phyloP scores from a whole-genome alignment of 331 rosid genomes.

The Rosa hybrid region DNA sequence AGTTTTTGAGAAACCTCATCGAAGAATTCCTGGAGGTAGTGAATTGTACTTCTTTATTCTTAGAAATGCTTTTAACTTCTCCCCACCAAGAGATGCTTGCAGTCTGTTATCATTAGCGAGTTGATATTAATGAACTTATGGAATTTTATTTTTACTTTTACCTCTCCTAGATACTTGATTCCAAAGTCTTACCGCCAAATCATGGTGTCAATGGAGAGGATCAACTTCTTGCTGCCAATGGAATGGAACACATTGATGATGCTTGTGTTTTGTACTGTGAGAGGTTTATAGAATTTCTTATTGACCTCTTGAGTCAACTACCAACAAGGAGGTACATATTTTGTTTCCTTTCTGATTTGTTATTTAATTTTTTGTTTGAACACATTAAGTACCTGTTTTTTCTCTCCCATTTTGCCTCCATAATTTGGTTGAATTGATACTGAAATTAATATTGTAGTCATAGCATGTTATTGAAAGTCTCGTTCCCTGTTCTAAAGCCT shows the following conservation, averaged over 20 bases:
- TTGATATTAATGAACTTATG: background rate
- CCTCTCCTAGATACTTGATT: constrained; percentile 66
- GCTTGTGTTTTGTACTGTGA: constrained; percentile 94
- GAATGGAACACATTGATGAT: constrained; percentile 51
- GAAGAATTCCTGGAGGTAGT: constrained; percentile 83
- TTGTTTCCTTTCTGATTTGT: background rate
- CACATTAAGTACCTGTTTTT: background rate
- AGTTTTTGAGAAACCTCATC: constrained; percentile 73
- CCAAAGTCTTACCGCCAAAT: constrained; percentile 55
- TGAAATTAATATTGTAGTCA: background rate
- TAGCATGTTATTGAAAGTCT: background rate
- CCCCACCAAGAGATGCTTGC: background rate
- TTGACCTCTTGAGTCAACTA: constrained; percentile 95
- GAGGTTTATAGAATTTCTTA: constrained; percentile 96
- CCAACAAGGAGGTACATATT: constrained; percentile 82
- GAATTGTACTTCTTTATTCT: constrained; percentile 7
- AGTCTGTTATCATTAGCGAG: background rate
- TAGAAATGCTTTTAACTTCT: constrained; percentile 1
- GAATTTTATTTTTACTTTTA: background rate
- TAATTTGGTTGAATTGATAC: background rate
- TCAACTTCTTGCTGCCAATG: constrained; percentile 41
- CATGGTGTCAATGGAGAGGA: constrained; percentile 40
- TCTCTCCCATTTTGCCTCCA: background rate
- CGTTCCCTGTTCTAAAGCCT: background rate
- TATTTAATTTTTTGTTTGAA: background rate